A percentile compares a stretch with the other conserved stretches of the same genome.
phyloP scores from a whole-genome alignment of 441 rosid genomes.

The Adansonia madagascariensis region DNA sequence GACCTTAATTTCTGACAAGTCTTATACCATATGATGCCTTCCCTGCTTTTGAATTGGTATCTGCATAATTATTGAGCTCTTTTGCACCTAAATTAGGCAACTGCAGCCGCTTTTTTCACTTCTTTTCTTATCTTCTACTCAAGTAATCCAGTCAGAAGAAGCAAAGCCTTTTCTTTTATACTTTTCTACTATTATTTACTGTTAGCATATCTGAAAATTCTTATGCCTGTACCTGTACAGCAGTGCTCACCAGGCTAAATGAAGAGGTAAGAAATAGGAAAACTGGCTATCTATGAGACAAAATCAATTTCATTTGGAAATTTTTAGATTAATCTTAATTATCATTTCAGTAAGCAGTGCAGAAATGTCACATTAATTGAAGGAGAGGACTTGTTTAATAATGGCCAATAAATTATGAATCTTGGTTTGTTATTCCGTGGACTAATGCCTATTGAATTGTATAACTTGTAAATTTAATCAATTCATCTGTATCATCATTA shows the following conservation, averaged over 20 bases:
- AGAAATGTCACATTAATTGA: neutral
- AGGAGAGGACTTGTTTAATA: neutral
- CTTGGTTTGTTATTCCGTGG: neutral
- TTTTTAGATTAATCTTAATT: neutral
- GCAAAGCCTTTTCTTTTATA: neutral
- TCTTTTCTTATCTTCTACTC: neutral
- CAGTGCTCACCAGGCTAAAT: neutral
- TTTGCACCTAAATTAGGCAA: conserved; percentile 13
- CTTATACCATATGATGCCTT: neutral
- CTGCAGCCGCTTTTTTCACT: conserved; percentile 2
- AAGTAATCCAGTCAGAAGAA: conserved; percentile 8
- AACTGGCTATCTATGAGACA: neutral
- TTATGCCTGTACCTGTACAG: neutral
- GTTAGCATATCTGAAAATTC: neutral
- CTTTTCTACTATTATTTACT: neutral
- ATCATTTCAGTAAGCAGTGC: neutral
- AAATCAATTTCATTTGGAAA: neutral
- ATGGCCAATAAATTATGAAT: neutral
- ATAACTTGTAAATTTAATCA: neutral
- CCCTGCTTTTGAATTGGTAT: neutral
- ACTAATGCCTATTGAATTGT: neutral
- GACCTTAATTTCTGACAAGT: neutral
- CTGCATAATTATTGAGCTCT: neutral
- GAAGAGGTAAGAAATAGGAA: neutral
- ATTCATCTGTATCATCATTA: neutral